Evolutionary conservation across 768 basidiomycete species (phyloP), one percentile per base, ranked within the genome.

Genomic region (Serendipita sp.): DNA sequence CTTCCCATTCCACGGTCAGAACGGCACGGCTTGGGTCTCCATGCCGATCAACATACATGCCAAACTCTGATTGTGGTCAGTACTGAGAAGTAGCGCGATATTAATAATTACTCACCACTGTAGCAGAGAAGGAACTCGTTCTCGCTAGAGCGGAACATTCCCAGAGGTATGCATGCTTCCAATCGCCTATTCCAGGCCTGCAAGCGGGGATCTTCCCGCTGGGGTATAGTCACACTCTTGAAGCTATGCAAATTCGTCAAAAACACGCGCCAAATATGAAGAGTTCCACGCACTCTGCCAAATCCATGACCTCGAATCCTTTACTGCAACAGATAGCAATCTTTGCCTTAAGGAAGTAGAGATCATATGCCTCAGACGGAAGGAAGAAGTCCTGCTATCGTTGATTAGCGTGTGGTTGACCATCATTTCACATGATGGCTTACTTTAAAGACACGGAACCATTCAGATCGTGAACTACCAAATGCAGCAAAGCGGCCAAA

Each of bases 261-360:
- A 62, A 58, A 10, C 18, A 3, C 44, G 45, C 16, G 13, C 36
- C 5, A 62, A 63, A 13, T 5, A 5, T 2, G 13, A 2, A 40
- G 5, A 6, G 40, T 1, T 40, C 27, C n/a, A 73, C 88, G 50
- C 76, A 95, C 89, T 94, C 90, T 27, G 84, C 83, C 45, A 97
- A 80, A 69, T 97, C 91, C 88, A 98, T 97, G 69, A 97, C 95
- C 73, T 97, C 94, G 69, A 97, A 97, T 44, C 94, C 93, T 70
- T 90, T 91, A 0, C 88, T 85, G 69, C 94, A 94, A 33, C 96
- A 80, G 64, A 99, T 88, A 2, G 89, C 93, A 66, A 99, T 88
- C 75, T 88, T 89, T 6, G 88, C 88, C 72, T 94, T 93, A 64
- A 97, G 77, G 80, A 97, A 98, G 66, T 92, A 84, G 46, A 97